These are phyloP conservation scores for Termitomyces titanicus DNA, from an alignment of 768 basidiomycete genomes.

Conservation along the genomic window DNA sequence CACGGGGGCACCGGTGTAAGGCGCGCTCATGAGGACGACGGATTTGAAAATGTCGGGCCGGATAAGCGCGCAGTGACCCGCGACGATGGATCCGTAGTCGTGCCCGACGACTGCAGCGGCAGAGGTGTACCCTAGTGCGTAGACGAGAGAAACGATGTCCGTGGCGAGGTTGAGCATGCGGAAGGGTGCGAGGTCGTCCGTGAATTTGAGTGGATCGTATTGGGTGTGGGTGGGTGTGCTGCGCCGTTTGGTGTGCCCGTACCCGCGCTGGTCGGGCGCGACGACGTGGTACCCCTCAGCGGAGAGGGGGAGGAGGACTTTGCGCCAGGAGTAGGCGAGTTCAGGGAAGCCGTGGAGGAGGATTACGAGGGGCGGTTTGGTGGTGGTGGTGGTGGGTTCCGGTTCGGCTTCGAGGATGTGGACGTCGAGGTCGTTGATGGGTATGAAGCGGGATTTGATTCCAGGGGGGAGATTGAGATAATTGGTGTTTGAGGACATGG, in stretches of 20 bases:
- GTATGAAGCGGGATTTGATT: conserved; percentile 36
- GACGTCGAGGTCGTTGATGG: conserved; percentile 45
- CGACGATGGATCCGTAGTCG: conserved; percentile 55
- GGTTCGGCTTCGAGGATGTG: conserved; percentile 50
- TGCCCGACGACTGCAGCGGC: conserved; percentile 55
- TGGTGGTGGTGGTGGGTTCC: conserved; percentile 3
- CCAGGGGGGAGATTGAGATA: conserved; percentile 21
- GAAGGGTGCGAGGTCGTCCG: conserved; percentile 49
- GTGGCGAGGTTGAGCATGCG: conserved; percentile 46
- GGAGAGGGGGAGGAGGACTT: conserved; percentile 48
- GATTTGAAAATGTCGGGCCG: conserved; percentile 53
- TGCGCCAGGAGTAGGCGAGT: conserved; percentile 63
- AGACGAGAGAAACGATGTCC: conserved; percentile 50
- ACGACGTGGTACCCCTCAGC: conserved; percentile 55
- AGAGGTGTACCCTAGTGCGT: conserved; percentile 43
- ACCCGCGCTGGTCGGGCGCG: conserved; percentile 60
- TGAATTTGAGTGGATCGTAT: conserved; percentile 29
- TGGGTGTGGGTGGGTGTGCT: background rate
- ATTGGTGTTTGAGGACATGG: background rate
- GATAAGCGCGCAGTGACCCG: conserved; percentile 49
- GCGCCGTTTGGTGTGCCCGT: conserved; percentile 36
- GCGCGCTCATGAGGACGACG: conserved; percentile 58
- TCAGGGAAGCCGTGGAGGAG: conserved; percentile 69
- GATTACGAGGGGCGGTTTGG: conserved; percentile 42
- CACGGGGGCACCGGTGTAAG: conserved; percentile 50